These are phyloP conservation scores for Fusarium multiceps DNA, from an alignment of 2,329 filamentous ascomycete genomes.

Conservation along the genomic window DNA sequence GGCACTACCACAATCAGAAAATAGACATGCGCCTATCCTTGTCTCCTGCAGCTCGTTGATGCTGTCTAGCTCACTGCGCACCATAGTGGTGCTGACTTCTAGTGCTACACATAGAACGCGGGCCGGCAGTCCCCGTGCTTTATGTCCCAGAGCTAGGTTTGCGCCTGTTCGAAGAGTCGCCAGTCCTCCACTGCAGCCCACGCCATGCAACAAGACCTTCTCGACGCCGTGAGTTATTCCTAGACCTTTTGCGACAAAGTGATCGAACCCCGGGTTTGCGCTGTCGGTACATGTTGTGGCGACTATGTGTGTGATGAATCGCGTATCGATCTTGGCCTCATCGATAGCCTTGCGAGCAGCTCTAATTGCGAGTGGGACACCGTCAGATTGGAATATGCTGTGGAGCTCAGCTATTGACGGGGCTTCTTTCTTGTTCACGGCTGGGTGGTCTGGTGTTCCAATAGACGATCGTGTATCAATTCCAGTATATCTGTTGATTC, in stretches of 20 bases:
- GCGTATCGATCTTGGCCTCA: conserved; percentile 63
- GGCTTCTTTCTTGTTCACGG: conserved; percentile 65
- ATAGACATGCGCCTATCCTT: conserved; percentile 73
- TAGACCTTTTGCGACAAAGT: conserved; percentile 69
- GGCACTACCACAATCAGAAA: conserved; percentile 77
- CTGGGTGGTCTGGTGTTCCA: conserved; percentile 68
- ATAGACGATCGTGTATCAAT: conserved; percentile 73
- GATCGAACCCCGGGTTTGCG: conserved; percentile 75
- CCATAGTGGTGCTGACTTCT: conserved; percentile 70
- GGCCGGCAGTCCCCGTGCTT: conserved; percentile 68
- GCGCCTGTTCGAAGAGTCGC: conserved; percentile 72
- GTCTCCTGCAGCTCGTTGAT: conserved; percentile 69
- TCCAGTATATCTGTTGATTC: conserved; percentile 73
- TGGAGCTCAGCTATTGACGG: conserved; percentile 68
- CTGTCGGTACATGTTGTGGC: conserved; percentile 77
- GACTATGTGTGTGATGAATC: conserved; percentile 73
- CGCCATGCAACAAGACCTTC: conserved; percentile 72
- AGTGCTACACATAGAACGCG: conserved; percentile 73
- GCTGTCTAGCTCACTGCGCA: conserved; percentile 73
- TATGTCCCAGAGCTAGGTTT: conserved; percentile 72
- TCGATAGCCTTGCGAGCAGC: conserved; percentile 66
- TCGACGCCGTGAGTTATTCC: conserved; percentile 69
- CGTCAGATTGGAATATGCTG: conserved; percentile 65
- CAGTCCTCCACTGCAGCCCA: conserved; percentile 74
- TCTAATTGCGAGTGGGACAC: conserved; percentile 66